Base-by-base conservation (phyloP, 257 asterid genomes). In the Solanum pimpinellifolium region DNA sequence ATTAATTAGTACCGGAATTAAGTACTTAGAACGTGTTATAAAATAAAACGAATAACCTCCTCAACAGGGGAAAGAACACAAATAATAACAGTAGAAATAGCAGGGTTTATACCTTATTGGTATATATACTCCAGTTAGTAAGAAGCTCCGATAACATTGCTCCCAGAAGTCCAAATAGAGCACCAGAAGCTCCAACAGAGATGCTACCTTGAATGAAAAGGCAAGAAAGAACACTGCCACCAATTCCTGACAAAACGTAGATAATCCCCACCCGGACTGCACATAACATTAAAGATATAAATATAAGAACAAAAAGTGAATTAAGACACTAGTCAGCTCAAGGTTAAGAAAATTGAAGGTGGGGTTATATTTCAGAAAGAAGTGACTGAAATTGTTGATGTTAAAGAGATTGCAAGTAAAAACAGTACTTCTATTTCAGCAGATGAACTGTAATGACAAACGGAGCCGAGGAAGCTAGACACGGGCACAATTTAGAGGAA, bases 141-240 rank as follows among this genome's bases (percentile, higher is more conserved):
- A 97, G 94, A 69, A 97, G 87, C 90, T 97, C 99, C 1, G 99
- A 93, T 23, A 97, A 47, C 99, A 97, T 97, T 70, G 99, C 99
- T 78, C 99, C 99, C 70, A 97, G 98, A 89, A 97, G 99, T 68
- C 99, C 99, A 88, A 96, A 97, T n/a, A 97, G 89, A 85, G 99
- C 98, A 70, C 99, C 99, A 31, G 99, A 97, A 91, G 99, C 99
- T 75, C 99, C 99, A 27, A 97, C 99, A 0, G 99, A 97, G 86
- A 97, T 96, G 89, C 89, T 96, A 41, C 52, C 89, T 88, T 93
- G 98, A 91, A 97, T 94, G 86, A 96, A 96, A 66, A 95, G 96
- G 90, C 91, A 90, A 27, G 99, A 96, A 41, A 95, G 91, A 77
- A 95, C 70, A 90, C 99, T 96, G 91, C 99, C 99, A 13, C 99